Evolutionary conservation across 2,329 filamentous ascomycete genomes (phyloP).

Genomic region (Apiospora rasikravindrae): DNA sequence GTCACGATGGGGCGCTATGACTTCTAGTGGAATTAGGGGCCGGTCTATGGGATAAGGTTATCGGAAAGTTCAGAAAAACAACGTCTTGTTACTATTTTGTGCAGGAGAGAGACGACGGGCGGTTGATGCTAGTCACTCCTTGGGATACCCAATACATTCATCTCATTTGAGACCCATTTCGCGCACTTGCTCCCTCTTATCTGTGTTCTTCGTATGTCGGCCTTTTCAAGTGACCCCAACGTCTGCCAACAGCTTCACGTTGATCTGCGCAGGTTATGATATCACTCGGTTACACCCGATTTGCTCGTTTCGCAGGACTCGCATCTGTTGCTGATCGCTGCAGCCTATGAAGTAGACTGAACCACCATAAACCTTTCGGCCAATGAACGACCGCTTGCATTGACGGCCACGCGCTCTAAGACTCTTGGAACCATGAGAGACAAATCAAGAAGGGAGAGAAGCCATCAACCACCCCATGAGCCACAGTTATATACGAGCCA

Average conservation of each 20-base stretch:
- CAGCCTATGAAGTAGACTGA: background rate
- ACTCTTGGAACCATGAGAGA: background rate
- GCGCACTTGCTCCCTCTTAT: background rate
- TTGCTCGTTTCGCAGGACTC: background rate
- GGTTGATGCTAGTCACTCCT: slow-evolving; percentile 17
- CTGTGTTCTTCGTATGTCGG: background rate
- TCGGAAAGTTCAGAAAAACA: background rate
- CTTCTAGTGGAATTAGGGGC: slow-evolving; percentile 4
- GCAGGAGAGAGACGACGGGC: slow-evolving; percentile 7
- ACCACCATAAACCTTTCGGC: background rate
- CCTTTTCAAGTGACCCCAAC: background rate
- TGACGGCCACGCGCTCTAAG: background rate
- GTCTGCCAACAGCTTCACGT: background rate
- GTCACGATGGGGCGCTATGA: slow-evolving; percentile 1
- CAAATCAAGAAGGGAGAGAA: no score
- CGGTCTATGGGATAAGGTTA: background rate
- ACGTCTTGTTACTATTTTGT: background rate
- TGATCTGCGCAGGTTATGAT: background rate
- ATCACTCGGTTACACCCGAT: background rate
- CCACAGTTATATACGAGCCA: background rate
- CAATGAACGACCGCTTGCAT: background rate
- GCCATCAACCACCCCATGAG: background rate
- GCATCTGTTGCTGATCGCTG: background rate
- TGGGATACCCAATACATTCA: slow-evolving; percentile 16
- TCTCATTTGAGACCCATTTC: background rate